Evolutionary conservation across 306 rosid genomes (phyloP), one percentile per base, ranked within the genome.

Genomic region (Glycine tomentella): DNA sequence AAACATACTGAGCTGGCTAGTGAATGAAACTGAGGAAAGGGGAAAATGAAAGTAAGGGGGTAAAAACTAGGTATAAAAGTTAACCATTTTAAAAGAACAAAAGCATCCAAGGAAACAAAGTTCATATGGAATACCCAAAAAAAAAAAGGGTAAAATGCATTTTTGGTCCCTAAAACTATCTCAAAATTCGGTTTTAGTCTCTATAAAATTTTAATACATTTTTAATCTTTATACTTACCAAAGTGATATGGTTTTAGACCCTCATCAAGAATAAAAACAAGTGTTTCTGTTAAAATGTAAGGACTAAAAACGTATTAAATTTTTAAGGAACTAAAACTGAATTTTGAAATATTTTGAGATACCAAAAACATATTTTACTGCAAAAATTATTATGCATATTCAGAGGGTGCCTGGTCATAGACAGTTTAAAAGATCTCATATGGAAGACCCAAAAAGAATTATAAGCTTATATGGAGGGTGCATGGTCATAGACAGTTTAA

Each of bases 1-100:
- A 73, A 90, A 86, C 84, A 78, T 51, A 76, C 84, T 84, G 85
- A 81, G 80, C 72, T 58, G 8, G 83, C 81, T 12, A 64, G 79
- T 74, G 74, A 66, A 72, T 50, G 71, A 51, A 77, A 69, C 81
- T 44, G 42, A 51, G 69, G 38, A 49, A 49, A 48, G 55, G 61
- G 38, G 48, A 79, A 17, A 56, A 56, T 36, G 59, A 14, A 42
- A 58, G 16, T 49, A 69, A 73, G 13, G 20, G 69, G 34, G 3
- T 1, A 16, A 61, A 73, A 65, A 66, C 7, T 34, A 73, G n/a
- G 13, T 9, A 65, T 25, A 42, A 67, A 84, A 68, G 40, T 64
- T 25, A 63, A 3, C 58, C 45, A 38, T 20, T 72, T 66, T 56
- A 57, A 65, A 36, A 20, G 4, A 20, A 67, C n/a, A 68, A 45